Evolutionary conservation across 441 rosid species (phyloP).

Genomic region (Melastoma candidum): DNA sequence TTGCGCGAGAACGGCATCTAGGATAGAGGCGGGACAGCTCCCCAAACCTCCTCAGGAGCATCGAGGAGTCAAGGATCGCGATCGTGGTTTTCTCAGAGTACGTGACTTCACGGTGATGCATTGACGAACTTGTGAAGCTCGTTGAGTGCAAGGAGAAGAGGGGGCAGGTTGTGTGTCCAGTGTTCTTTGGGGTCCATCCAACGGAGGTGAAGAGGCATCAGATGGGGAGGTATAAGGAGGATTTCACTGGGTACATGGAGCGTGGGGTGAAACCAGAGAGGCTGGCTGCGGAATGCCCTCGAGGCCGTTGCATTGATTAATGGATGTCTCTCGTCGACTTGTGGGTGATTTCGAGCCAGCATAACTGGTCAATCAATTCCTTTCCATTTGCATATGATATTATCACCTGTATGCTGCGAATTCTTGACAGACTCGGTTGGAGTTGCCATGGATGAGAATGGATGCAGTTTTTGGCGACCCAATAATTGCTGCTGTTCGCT

Average conservation of each 20-base stretch:
- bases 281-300: constrained; percentile 1
- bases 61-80: neutral
- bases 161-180: constrained; percentile 6
- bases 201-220: neutral
- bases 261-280: neutral
- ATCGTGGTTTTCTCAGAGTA: constrained; percentile 4
- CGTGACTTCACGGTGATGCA: constrained; percentile 7
- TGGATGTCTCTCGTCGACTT: neutral
- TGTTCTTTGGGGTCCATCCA: constrained; percentile 10
- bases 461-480: no score
- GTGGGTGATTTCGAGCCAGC: no score
- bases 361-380: no score
- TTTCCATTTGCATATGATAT: no score
- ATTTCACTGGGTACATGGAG: neutral
- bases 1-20: neutral
- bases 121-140: constrained; percentile 7
- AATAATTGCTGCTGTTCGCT: no score
- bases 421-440: no score
- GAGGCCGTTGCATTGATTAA: neutral
- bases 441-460: no score
- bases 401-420: no score
- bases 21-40: neutral
- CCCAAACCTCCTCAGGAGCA: neutral
- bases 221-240: neutral
- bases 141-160: constrained; percentile 5